These are phyloP conservation scores for Cynanchum wilfordii DNA, from an alignment of 257 asterid genomes.

Conservation along the genomic window DNA sequence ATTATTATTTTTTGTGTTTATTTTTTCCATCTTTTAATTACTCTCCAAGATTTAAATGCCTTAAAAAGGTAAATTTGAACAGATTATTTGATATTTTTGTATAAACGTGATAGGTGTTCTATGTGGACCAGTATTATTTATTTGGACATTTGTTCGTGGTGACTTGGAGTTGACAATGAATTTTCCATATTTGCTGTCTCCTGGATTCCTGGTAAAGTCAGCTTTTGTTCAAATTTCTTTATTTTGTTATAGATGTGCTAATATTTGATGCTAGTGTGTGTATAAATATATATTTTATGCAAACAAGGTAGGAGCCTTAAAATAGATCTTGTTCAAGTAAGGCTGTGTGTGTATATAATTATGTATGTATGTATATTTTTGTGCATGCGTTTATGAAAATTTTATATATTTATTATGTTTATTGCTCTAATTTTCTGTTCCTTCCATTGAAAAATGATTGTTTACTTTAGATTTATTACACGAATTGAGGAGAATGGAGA, in stretches of 20 bases:
- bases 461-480: no score
- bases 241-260: background rate
- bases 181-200: slow-evolving; percentile 64
- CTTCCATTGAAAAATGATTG: no score
- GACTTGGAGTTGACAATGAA: slow-evolving; percentile 70
- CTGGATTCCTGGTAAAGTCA: slow-evolving; percentile 79
- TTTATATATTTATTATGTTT: background rate
- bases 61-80: background rate
- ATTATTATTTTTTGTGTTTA: background rate
- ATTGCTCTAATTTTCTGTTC: background rate
- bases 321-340: no score
- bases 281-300: no score
- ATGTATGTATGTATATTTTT: background rate
- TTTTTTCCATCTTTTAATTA: background rate
- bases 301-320: no score
- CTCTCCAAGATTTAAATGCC: background rate
- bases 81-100: background rate
- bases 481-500: no score
- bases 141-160: slow-evolving; percentile 79
- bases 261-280: background rate
- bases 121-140: slow-evolving; percentile 54
- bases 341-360: no score
- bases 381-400: background rate
- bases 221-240: slow-evolving; percentile 3
- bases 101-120: slow-evolving; percentile 45